phyloP scores from a whole-genome alignment of 768 basidiomycete species.

The Trametes sanguinea region DNA sequence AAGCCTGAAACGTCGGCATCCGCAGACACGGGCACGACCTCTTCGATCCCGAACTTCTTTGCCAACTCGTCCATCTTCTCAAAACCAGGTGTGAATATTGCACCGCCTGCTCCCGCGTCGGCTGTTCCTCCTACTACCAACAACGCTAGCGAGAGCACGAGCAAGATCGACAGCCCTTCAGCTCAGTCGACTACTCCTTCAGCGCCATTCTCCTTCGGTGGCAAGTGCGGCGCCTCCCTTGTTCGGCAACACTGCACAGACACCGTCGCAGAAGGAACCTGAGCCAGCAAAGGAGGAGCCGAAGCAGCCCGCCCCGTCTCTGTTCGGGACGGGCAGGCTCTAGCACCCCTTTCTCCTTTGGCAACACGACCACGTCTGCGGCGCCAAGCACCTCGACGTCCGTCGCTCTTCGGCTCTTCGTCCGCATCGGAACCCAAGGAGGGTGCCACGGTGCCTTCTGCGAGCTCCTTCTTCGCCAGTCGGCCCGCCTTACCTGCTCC shows the following conservation, averaged over 20 bases:
- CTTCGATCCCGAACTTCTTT: slow-evolving; percentile 65
- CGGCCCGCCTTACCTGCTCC: not conserved
- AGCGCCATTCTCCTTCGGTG: slow-evolving; percentile 7
- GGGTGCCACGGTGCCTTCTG: not conserved
- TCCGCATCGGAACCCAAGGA: slow-evolving; percentile 3
- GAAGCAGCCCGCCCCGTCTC: not conserved
- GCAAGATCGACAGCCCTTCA: not conserved
- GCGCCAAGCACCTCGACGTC: not conserved
- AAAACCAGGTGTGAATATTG: slow-evolving; percentile 32
- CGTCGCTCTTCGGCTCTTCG: slow-evolving; percentile 5
- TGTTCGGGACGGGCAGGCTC: slow-evolving; percentile 1
- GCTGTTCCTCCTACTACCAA: slow-evolving; percentile 28
- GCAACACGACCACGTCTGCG: not conserved
- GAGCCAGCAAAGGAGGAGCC: slow-evolving; percentile 10
- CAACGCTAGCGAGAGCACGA: not conserved
- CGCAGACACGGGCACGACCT: slow-evolving; percentile 16
- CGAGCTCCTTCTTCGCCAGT: slow-evolving; percentile 2
- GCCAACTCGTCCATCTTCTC: slow-evolving; percentile 49
- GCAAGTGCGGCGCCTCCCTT: not conserved
- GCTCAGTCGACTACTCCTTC: not conserved
- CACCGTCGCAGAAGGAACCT: not conserved
- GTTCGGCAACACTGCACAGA: not conserved
- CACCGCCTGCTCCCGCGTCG: slow-evolving; percentile 11
- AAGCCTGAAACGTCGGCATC: slow-evolving; percentile 12
- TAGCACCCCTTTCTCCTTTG: slow-evolving; percentile 4